Evolutionary conservation across 768 basidiomycete species (phyloP).

Genomic region (Podaxis rugospora): DNA sequence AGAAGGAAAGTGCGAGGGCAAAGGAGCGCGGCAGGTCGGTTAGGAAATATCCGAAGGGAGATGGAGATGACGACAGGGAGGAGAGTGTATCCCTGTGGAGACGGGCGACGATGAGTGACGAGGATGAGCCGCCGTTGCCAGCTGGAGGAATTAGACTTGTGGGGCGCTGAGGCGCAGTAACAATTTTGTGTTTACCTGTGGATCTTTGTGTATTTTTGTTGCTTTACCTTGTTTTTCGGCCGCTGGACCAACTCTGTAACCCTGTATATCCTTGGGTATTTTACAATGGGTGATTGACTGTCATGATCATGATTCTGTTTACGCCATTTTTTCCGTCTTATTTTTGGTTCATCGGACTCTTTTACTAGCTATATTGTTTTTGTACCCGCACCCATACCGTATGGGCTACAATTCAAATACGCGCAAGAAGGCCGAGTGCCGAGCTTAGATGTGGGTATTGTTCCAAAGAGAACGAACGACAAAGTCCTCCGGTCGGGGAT

Average conservation of each 20-base stretch:
- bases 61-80: conserved; percentile 51
- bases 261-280: not conserved
- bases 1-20: conserved; percentile 39
- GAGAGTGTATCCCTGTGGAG: conserved; percentile 58
- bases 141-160: conserved; percentile 35
- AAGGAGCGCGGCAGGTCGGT: conserved; percentile 29
- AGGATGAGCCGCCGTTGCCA: conserved; percentile 12
- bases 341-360: too few relatives aligned
- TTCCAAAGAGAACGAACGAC: conserved; percentile 51
- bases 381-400: not conserved
- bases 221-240: not conserved
- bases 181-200: not conserved
- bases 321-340: not conserved
- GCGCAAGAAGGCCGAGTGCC: not conserved
- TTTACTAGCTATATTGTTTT: not conserved
- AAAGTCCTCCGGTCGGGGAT: conserved; percentile 39
- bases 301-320: not conserved
- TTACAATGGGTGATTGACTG: not conserved
- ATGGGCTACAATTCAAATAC: not conserved
- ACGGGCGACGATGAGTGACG: conserved; percentile 18
- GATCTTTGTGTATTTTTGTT: not conserved
- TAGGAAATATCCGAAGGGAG: conserved; percentile 45
- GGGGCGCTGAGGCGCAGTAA: not conserved
- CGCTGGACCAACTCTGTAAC: not conserved
- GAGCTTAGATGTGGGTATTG: conserved; percentile 35